phyloP scores from a whole-genome alignment of 2,329 filamentous ascomycete species.

The Hypoxylon sp. region DNA sequence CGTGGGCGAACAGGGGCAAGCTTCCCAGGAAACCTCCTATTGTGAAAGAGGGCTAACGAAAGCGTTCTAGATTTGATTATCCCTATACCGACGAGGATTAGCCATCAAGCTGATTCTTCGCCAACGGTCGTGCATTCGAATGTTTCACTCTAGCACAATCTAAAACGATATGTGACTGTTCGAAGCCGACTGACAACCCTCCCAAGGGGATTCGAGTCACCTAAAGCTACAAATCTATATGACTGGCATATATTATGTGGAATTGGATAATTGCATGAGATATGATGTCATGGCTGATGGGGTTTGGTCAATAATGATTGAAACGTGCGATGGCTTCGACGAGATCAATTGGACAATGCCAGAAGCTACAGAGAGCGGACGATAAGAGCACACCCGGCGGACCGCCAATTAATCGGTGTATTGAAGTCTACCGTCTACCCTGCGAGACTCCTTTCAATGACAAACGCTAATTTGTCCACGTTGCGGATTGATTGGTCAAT shows the following conservation, averaged over 20 bases:
- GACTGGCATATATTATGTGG: neutral
- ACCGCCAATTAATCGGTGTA: too few species aligned
- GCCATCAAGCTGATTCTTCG: slow-evolving; percentile 12
- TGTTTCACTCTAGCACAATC: neutral
- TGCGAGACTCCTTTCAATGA: slow-evolving; percentile 2
- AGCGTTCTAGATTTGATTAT: slow-evolving; percentile 53
- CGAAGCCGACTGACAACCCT: neutral
- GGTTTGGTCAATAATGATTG: neutral
- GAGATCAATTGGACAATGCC: neutral
- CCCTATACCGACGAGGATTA: slow-evolving; percentile 42
- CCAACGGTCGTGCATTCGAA: neutral
- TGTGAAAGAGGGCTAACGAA: slow-evolving; percentile 21
- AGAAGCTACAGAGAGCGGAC: too few species aligned
- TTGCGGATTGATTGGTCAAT: slow-evolving; percentile 45
- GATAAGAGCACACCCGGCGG: too few species aligned
- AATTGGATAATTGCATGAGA: slow-evolving; percentile 1
- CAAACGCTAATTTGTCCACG: slow-evolving; percentile 37
- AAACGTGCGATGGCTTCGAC: slow-evolving; percentile 2
- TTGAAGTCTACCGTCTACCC: too few species aligned
- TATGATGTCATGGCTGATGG: slow-evolving; percentile 1
- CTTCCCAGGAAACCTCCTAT: neutral
- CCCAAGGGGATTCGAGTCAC: neutral
- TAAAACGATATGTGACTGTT: neutral
- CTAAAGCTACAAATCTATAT: neutral
- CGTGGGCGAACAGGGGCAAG: slow-evolving; percentile 66